A percentile compares a stretch with the other conserved stretches of the same genome.
Evolutionary conservation across 2,329 filamentous ascomycete genomes (phyloP).

Genomic region (Fusarium sp.): DNA sequence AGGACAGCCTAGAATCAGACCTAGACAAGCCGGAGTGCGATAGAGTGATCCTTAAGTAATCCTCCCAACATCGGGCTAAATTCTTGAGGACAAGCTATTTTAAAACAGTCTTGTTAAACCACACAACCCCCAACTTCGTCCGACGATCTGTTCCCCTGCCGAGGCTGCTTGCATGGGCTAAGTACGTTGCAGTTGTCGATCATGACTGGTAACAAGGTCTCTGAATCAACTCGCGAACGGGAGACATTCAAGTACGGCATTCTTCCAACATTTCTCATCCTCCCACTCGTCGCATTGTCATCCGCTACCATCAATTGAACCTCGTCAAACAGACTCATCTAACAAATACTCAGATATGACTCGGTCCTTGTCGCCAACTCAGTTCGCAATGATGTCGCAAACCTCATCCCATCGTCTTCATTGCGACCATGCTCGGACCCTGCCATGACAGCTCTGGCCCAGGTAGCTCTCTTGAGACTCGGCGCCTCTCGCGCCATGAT

Average conservation of each 20-base stretch:
- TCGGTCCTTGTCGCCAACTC: constrained; percentile 32
- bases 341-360: constrained; percentile 27
- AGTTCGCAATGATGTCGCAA: constrained; percentile 40
- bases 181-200: background rate
- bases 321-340: background rate
- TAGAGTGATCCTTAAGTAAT: constrained; percentile 21
- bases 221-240: constrained; percentile 47
- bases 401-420: constrained; percentile 38
- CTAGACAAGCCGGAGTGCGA: background rate
- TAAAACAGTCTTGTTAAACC: background rate
- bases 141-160: background rate
- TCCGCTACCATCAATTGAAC: background rate
- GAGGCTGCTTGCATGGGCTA: constrained; percentile 8
- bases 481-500: constrained; percentile 58
- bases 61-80: constrained; percentile 4
- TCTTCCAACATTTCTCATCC: background rate
- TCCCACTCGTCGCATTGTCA: background rate
- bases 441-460: constrained; percentile 61
- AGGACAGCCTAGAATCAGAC: background rate
- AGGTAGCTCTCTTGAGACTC: constrained; percentile 59
- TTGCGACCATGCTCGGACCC: constrained; percentile 51
- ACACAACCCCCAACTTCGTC: background rate
- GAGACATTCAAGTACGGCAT: constrained; percentile 49
- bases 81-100: constrained; percentile 4
- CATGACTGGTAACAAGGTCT: constrained; percentile 21